phyloP scores from a whole-genome alignment of 495 filamentous ascomycete genomes.

The Podospora australis region DNA sequence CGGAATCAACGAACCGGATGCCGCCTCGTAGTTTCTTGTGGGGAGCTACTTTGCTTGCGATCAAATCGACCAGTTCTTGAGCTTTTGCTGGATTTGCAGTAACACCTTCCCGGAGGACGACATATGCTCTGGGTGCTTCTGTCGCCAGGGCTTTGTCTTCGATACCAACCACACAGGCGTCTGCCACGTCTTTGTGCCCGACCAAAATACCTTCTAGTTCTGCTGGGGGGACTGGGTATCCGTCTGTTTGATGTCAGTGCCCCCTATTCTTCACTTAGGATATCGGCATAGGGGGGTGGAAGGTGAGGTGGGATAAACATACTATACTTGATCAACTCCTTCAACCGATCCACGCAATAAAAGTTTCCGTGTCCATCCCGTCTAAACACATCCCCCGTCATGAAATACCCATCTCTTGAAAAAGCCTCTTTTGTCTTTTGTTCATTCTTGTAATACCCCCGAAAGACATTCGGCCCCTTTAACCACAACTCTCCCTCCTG shows the following conservation, averaged over 20 bases:
- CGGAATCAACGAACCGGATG: constrained; percentile 68
- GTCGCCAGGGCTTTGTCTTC: constrained; percentile 61
- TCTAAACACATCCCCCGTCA: constrained; percentile 67
- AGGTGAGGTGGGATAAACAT: no score
- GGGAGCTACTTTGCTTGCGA: constrained; percentile 45
- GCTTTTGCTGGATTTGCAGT: constrained; percentile 45
- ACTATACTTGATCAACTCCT: constrained; percentile 87
- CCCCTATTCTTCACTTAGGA: constrained; percentile 62
- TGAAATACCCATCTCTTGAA: constrained; percentile 71
- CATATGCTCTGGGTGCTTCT: constrained; percentile 79
- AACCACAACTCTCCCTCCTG: constrained; percentile 66
- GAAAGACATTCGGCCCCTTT: constrained; percentile 70
- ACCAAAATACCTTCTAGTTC: constrained; percentile 78
- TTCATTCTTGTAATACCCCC: constrained; percentile 67
- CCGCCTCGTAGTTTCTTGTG: constrained; percentile 80
- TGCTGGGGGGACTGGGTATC: constrained; percentile 82
- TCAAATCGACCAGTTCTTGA: constrained; percentile 55
- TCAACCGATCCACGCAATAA: constrained; percentile 72
- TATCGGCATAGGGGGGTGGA: neutral
- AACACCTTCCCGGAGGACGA: constrained; percentile 57
- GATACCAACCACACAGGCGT: constrained; percentile 82
- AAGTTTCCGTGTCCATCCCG: constrained; percentile 51
- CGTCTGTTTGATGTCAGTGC: constrained; percentile 63
- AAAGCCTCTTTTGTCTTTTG: constrained; percentile 58
- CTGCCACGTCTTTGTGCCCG: constrained; percentile 64